Evolutionary conservation across 768 basidiomycete species (phyloP), one percentile per base, ranked within the genome.

Genomic region (Hysterangium stoloniferum): DNA sequence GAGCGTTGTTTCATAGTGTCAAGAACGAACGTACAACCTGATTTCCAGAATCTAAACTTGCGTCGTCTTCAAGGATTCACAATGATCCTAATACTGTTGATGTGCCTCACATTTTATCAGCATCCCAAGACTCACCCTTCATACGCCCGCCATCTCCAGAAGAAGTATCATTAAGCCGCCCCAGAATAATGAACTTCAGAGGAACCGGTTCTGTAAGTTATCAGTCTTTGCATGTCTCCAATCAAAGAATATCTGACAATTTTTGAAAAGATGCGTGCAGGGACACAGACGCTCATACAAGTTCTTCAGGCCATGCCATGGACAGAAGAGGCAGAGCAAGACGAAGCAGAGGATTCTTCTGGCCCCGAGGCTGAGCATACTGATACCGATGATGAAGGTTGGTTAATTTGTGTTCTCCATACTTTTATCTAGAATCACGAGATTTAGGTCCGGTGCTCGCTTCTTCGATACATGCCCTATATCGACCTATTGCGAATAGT

Each of bases 241-340:
- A 13, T 40, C 24, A 19, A 15, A n/a, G n/a, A n/a, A n/a, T n/a
- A n/a, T n/a, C n/a, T n/a, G n/a, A n/a, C n/a, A n/a, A n/a, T n/a
- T n/a, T n/a, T 41, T 13, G 20, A 22, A 22, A 61, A 92, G 89
- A 85, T 92, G 80, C 82, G 86, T 34, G 79, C 82, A 22, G 89
- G 89, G 13, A 92, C 89, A 2, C 90, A 92, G 62, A 86, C 89
- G 2, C 77, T 92, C 44, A 91, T 92, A 33, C 89, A 91, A 67
- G 89, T 86, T 3, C 71, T 92, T 12, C 89, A 91, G 59, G 89
- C 87, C 1, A 71, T 91, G 35, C 90, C 89, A 17, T 86, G 82
- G 84, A 73, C 76, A 29, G 79, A 81, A 34, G 76, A 74, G 53
- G 72, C 76, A 7, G 84, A 89, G 55, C 80, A 79, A 50, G 82